phyloP scores from a whole-genome alignment of 805 yeast species.

The Lipomyces lipofer region DNA sequence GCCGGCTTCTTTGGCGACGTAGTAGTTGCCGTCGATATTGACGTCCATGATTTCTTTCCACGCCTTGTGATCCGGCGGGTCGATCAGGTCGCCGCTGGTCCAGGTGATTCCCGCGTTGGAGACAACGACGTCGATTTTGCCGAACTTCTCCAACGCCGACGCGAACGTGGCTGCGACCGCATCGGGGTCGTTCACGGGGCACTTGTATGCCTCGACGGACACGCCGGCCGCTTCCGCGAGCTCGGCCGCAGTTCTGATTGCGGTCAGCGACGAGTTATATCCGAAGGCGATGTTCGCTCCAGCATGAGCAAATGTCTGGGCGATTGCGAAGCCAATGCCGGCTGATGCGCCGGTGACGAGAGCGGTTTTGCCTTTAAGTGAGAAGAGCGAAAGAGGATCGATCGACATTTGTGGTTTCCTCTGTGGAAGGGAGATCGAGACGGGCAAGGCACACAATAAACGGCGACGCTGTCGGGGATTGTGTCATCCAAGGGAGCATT shows the following conservation, averaged over 20 bases:
- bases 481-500: too few species aligned
- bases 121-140: constrained; percentile 28
- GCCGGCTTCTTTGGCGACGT: constrained; percentile 72
- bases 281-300: constrained; percentile 46
- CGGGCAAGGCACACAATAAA: too few species aligned
- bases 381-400: constrained; percentile 20
- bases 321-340: constrained; percentile 55
- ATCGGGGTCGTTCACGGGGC: constrained; percentile 53
- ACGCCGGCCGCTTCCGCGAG: constrained; percentile 62
- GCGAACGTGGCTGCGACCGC: constrained; percentile 50
- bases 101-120: constrained; percentile 31
- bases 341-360: constrained; percentile 54
- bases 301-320: constrained; percentile 49
- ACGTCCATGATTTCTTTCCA: constrained; percentile 23
- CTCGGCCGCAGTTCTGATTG: constrained; percentile 58
- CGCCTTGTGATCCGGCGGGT: constrained; percentile 17
- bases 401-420: not conserved
- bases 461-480: too few species aligned
- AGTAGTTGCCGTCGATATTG: constrained; percentile 21
- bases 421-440: not conserved
- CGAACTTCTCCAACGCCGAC: constrained; percentile 37
- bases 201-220: constrained; percentile 61
- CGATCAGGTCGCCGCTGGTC: constrained; percentile 25
- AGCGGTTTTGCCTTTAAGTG: constrained; percentile 43
- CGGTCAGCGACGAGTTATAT: constrained; percentile 51